Evolutionary conservation across 2,329 filamentous ascomycete species (phyloP).

Genomic region (Colletotrichum sp.): DNA sequence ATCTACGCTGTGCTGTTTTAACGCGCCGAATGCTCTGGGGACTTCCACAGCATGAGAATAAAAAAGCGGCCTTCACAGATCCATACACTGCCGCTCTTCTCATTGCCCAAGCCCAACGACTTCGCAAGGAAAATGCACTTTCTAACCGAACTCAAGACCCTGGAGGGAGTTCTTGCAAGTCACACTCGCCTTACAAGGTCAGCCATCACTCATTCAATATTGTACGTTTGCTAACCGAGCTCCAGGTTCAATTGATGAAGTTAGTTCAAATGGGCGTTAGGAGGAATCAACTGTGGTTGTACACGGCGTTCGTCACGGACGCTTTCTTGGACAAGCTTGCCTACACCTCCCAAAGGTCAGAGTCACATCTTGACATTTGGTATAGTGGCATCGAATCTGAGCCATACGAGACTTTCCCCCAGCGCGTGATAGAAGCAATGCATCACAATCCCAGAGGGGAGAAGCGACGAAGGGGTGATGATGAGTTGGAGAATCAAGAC

Average conservation of each 20-base stretch:
- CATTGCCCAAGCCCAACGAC: not conserved
- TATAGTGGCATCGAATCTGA: not conserved
- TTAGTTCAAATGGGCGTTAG: not conserved
- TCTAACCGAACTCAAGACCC: not conserved
- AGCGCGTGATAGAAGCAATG: not conserved
- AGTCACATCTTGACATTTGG: not conserved
- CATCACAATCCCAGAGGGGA: not conserved
- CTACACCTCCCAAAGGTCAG: not conserved
- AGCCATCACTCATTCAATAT: not conserved
- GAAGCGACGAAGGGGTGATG: not conserved
- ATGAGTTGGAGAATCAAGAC: not conserved
- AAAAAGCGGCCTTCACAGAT: rapidly evolving
- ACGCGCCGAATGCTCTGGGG: too few relatives aligned
- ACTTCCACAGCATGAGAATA: not conserved
- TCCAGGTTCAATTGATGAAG: rapidly evolving
- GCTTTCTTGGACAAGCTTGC: not conserved
- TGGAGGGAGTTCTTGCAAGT: rapidly evolving
- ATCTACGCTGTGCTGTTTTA: not conserved
- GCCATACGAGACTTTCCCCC: not conserved
- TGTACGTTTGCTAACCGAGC: rapidly evolving
- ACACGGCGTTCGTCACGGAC: not conserved
- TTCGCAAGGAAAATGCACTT: not conserved
- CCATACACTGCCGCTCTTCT: not conserved
- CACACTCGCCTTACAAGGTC: rapidly evolving
- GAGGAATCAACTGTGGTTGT: not conserved